Evolutionary conservation across 768 basidiomycete genomes (phyloP).

Genomic region (Wakefieldia striispora): DNA sequence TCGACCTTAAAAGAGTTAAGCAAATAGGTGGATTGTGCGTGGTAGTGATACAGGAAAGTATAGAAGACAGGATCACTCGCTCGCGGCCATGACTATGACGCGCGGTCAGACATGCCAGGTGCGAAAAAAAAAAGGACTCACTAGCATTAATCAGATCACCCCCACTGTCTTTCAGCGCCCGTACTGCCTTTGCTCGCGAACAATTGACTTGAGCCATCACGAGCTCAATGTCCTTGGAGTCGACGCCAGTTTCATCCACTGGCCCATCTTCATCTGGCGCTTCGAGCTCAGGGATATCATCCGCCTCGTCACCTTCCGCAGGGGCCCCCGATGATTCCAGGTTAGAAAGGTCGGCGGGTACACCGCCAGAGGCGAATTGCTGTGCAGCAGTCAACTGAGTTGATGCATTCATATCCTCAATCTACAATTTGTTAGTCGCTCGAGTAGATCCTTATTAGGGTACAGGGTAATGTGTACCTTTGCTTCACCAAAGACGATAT

Average conservation of each 20-base stretch:
- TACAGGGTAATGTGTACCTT: constrained; percentile 50
- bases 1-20: constrained; percentile 3
- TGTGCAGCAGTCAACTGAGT: constrained; percentile 77
- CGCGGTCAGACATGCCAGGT: constrained; percentile 10
- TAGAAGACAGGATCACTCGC: constrained; percentile 57
- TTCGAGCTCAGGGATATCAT: constrained; percentile 84
- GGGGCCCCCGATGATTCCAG: constrained; percentile 52
- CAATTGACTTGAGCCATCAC: constrained; percentile 89
- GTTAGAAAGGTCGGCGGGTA: constrained; percentile 39
- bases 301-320: constrained; percentile 59
- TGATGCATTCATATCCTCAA: constrained; percentile 85
- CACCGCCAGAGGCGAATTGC: constrained; percentile 60
- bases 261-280: constrained; percentile 77
- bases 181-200: constrained; percentile 88
- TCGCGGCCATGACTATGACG: constrained; percentile 82
- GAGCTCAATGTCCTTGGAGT: constrained; percentile 92
- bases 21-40: constrained; percentile 22
- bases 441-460: neutral
- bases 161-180: constrained; percentile 84
- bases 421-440: constrained; percentile 38
- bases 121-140: constrained; percentile 43
- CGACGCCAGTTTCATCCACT: constrained; percentile 84
- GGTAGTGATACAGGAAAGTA: constrained; percentile 32
- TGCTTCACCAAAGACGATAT: constrained; percentile 99
- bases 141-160: constrained; percentile 97